Conservation (phyloP, 495 filamentous ascomycete species). For the Neurospora discreta region DNA sequence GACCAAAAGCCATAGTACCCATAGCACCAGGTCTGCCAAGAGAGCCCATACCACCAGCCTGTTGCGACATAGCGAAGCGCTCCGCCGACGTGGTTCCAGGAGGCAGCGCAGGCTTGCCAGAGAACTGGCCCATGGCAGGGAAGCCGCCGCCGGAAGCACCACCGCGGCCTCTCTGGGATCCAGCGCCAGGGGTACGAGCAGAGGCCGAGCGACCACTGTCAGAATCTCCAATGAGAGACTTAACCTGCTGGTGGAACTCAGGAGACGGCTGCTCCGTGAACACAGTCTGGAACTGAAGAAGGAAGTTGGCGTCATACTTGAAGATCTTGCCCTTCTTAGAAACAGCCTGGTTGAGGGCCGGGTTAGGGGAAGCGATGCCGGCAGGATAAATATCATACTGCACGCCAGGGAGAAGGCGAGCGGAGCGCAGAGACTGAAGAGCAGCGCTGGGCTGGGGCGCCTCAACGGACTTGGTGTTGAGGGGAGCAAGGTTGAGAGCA, state of each 20-base stretch:
- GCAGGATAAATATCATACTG: constrained; percentile 65
- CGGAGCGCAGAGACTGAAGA: constrained; percentile 79
- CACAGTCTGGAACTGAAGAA: constrained; percentile 90
- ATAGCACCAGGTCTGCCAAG: constrained; percentile 36
- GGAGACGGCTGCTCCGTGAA: constrained; percentile 92
- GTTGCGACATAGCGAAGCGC: constrained; percentile 42
- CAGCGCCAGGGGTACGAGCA: constrained; percentile 51
- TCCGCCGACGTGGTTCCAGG: constrained; percentile 57
- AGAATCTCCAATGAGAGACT: constrained; percentile 67
- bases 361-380: constrained; percentile 76
- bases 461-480: constrained; percentile 70
- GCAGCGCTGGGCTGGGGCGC: constrained; percentile 83
- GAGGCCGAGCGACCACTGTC: constrained; percentile 61
- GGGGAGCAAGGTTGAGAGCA: constrained; percentile 64
- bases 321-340: constrained; percentile 66
- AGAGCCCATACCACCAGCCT: constrained; percentile 17
- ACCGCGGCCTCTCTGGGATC: constrained; percentile 31
- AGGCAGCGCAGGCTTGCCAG: constrained; percentile 43
- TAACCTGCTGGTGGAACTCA: constrained; percentile 80
- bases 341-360: constrained; percentile 68
- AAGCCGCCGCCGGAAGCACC: constrained; percentile 27
- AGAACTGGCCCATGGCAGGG: constrained; percentile 63
- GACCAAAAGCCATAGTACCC: constrained; percentile 37
- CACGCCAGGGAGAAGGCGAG: constrained; percentile 57
- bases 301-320: constrained; percentile 89